Base-by-base conservation (phyloP, 2,329 filamentous ascomycete species). In the Clarireedia paspali region DNA sequence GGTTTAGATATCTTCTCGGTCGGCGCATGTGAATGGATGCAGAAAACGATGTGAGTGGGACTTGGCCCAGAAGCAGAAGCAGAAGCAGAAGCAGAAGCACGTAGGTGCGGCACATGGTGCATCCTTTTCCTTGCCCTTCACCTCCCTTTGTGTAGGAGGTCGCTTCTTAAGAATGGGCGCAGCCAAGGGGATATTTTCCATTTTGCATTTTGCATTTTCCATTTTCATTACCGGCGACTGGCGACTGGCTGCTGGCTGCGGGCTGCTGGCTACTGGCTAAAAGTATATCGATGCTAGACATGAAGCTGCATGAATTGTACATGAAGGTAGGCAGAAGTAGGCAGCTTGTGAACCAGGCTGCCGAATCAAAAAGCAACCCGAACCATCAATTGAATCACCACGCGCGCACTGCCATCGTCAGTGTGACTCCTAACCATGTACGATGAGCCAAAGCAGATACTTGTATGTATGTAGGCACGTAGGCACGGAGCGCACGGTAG, bases 351-450 rank as follows among this genome's bases (percentile, higher is more conserved):
- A 54, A 34, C 34, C 24, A 48, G 44, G 40, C 52, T 30, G 40
- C 42, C 42, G 47, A 14, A 47, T 34, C 30, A 34, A 12, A 34
- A 9, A 12, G 30, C 30, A 27, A 17, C 23, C 15, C 20, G 50
- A 53, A 53, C 30, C 30, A 34, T 12, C 10, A 9, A 12, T 34
- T 9, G 27, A 30, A 30, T 30, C 27, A 30, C 27, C 27, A 30
- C 6, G 10, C 20, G 20, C 20, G 45, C 51, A 53, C 34, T 27
- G 15, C 23, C 34, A 44, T 53, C 30, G 44, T 54, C 24, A 30
- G 45, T 49, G 45, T 49, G 34, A 54, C 44, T 49, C 26, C n/a
- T 27, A 54, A 49, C 23, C 44, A 47, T 49, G 51, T 49, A 49
- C 44, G 23, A 36, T 54, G 39, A 39, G 39, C 17, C 15, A n/a